These are phyloP conservation scores for Galeopsis tetrahit DNA, from an alignment of 257 asterid species.

Conservation along the genomic window DNA sequence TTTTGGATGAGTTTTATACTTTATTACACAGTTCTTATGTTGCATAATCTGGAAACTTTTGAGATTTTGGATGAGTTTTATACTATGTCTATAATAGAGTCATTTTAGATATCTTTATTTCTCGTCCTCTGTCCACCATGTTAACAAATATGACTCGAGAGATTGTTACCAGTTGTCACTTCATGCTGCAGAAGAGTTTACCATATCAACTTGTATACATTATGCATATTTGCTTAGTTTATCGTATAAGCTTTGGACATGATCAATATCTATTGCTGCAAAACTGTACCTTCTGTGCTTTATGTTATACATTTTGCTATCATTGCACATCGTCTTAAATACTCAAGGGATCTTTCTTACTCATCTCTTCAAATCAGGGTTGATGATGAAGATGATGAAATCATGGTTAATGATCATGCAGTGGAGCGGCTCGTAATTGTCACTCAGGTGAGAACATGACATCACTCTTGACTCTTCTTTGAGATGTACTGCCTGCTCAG, in stretches of 20 bases:
- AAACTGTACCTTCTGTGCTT: background rate
- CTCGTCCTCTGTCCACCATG: background rate
- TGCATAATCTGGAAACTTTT: too few species aligned
- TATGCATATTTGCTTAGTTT: background rate
- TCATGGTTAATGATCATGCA: constrained; percentile 62
- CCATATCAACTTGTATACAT: background rate
- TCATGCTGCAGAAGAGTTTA: background rate
- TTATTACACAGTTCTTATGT: too few species aligned
- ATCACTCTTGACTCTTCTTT: constrained; percentile 23
- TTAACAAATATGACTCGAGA: background rate
- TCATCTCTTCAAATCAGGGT: constrained; percentile 44
- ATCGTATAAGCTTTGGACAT: constrained; percentile 25
- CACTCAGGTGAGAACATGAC: constrained; percentile 65
- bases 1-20: constrained; percentile 15
- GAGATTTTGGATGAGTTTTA: constrained; percentile 14
- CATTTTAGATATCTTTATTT: constrained; percentile 17
- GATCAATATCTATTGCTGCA: constrained; percentile 8
- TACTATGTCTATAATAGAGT: background rate
- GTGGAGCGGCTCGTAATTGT: constrained; percentile 85
- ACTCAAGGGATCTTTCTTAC: constrained; percentile 9
- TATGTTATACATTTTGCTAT: background rate
- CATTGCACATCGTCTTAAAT: background rate
- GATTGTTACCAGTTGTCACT: background rate
- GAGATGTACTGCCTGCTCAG: constrained; percentile 8
- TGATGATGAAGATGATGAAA: constrained; percentile 77